Base-by-base conservation (phyloP, 2,329 filamentous ascomycete genomes). In the Fusarium sp. region DNA sequence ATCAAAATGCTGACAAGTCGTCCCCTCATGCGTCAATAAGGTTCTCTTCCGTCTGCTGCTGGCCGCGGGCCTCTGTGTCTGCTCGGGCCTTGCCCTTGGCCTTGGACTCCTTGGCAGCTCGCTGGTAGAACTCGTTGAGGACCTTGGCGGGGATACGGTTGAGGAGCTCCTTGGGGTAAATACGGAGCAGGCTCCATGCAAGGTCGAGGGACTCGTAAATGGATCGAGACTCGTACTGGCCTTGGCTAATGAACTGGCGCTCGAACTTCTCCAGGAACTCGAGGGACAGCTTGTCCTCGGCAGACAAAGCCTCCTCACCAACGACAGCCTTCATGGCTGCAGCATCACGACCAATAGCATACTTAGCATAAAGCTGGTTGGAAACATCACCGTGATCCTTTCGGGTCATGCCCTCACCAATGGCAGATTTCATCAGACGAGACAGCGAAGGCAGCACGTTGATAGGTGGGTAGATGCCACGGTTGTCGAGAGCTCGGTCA, bases 261-360 rank as follows among this genome's bases (percentile, higher is more conserved):
- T 99, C 96, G 79, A 99, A 99, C 84, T 98, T 98, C 79, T 98
- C 95, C 76, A 99, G 85, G 86, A 99, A 99, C 82, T 99, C 96
- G 40, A 99, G 89, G 11, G 95, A 97, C 62, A 98, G 89, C 86
- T 98, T 98, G 84, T 99, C 96, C 84, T 99, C 96, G 58, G 92
- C 88, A 29, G 94, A 97, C 78, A 99, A 83, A 34, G 96, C 96
- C 82, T 99, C 96, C 84, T 99, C 97, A 84, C 96, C 96, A 64
- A 99, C 96, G 81, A 99, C 96, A 67, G 96, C 96, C 86, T 98
- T 99, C 96, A 99, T 99, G 80, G 94, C 92, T 40, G 97, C 95
- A 22, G 96, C 96, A 78, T 99, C 96, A 87, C 95, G 94, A 80
- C 96, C 96, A 80, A 99, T 98, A 82, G 96, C 96, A 81, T 99